phyloP scores from a whole-genome alignment of 164 flowering plant genomes.

The Magnolia kwangsiensis region DNA sequence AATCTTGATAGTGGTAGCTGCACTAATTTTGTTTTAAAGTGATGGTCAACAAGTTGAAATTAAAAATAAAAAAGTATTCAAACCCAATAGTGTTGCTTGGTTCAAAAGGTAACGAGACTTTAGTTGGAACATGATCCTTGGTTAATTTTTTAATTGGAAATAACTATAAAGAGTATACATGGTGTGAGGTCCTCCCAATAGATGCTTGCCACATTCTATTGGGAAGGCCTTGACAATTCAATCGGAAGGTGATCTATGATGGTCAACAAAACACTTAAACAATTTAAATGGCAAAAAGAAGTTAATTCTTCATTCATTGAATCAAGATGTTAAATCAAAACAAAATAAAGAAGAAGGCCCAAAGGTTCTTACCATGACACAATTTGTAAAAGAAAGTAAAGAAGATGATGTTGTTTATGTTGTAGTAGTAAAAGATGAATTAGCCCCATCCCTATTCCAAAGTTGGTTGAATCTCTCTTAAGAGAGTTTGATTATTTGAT shows the following conservation, averaged over 20 bases:
- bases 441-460: no score
- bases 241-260: neutral
- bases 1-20: neutral
- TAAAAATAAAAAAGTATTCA: neutral
- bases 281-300: neutral
- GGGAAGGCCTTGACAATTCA: neutral
- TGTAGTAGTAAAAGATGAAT: neutral
- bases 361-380: neutral
- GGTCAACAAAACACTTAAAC: neutral
- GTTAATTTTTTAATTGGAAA: neutral
- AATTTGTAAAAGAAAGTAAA: neutral
- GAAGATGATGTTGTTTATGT: neutral
- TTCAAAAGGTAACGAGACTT: neutral
- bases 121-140: neutral
- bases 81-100: slow-evolving; percentile 4
- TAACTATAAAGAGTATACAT: neutral
- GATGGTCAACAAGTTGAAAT: slow-evolving; percentile 4
- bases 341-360: neutral
- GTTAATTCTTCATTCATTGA: neutral
- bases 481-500: neutral
- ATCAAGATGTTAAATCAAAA: neutral
- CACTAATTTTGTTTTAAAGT: neutral
- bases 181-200: neutral
- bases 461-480: no score
- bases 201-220: neutral